Base-by-base conservation (phyloP, 2,329 filamentous ascomycete species). In the Pseudocercospora macadamiae region DNA sequence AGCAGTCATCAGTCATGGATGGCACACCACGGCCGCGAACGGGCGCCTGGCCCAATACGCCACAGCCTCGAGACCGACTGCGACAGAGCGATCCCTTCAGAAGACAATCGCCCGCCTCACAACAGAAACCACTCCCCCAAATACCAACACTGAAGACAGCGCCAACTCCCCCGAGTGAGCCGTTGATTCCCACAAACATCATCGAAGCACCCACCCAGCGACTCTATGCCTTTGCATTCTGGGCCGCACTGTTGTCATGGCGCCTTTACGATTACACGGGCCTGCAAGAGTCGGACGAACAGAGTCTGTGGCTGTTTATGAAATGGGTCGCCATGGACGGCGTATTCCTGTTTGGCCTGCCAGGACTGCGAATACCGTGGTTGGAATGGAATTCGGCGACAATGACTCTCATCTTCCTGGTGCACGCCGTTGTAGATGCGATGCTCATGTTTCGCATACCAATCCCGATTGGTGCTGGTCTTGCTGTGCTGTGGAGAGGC, bases 311-410 rank as follows among this genome's bases (percentile, higher is more conserved):
- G 83, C 83, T 93, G 49, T 97, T 97, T 72, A 79, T 96, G 70
- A 99, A 97, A 83, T 99, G 95, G 95, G 84, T 90, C 63, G 82
- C 87, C 58, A 85, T 99, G 63, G 95, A 99, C 77, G 89, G 90
- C 61, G 76, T 89, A 21, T 97, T 93, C 74, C 81, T 97, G 63
- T 96, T 96, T 73, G 90, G 90, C 6, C 78, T 99, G 54, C 93
- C 96, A 16, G 85, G 89, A 66, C 76, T 99, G 68, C 86, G 90
- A 73, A 96, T 99, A 82, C 95, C 95, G 59, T 99, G 95, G 96
- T 81, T 99, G 59, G 92, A 97, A 79, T 91, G 93, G 79, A 91
- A 90, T 42, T 89, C 90, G 70, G 83, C 85, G 32, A 87, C 87
- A 0, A 89, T 90, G 54, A 83, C 89, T 39, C 79, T 84, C 28